Conservation (phyloP, 306 rosid species). For the Lathyrus tuberosus region DNA sequence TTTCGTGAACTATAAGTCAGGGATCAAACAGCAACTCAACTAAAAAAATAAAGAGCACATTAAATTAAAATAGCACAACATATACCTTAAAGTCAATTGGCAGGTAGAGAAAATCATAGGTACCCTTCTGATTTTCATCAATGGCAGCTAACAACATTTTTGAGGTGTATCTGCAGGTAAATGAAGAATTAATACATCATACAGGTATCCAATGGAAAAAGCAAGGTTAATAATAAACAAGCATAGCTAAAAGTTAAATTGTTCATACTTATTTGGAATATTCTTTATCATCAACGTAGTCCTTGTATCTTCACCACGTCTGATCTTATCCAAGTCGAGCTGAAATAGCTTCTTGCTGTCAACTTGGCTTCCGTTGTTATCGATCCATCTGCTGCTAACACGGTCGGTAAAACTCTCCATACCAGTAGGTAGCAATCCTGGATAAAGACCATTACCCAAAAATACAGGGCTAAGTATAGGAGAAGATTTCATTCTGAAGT, state of each 20-base stretch:
- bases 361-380: constrained; percentile 69
- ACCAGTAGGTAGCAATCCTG: constrained; percentile 58
- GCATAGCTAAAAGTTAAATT: constrained; percentile 23
- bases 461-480: constrained; percentile 78
- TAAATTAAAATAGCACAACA: constrained; percentile 27
- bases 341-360: constrained; percentile 92
- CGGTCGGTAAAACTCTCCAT: constrained; percentile 80
- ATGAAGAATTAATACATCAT: constrained; percentile 35
- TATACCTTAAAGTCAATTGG: constrained; percentile 97
- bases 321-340: constrained; percentile 90
- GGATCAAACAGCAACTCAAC: neutral
- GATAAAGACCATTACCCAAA: constrained; percentile 73
- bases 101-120: constrained; percentile 91
- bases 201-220: constrained; percentile 18
- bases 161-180: constrained; percentile 80
- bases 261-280: constrained; percentile 95
- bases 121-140: constrained; percentile 86
- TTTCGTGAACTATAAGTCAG: neutral
- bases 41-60: neutral
- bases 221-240: constrained; percentile 23
- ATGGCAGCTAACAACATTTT: constrained; percentile 96
- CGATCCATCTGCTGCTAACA: constrained; percentile 69
- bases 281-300: constrained; percentile 97
- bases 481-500: constrained; percentile 79
- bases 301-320: constrained; percentile 82